phyloP scores from a whole-genome alignment of 2,329 filamentous ascomycete genomes.

The Xylariaceae sp. region DNA sequence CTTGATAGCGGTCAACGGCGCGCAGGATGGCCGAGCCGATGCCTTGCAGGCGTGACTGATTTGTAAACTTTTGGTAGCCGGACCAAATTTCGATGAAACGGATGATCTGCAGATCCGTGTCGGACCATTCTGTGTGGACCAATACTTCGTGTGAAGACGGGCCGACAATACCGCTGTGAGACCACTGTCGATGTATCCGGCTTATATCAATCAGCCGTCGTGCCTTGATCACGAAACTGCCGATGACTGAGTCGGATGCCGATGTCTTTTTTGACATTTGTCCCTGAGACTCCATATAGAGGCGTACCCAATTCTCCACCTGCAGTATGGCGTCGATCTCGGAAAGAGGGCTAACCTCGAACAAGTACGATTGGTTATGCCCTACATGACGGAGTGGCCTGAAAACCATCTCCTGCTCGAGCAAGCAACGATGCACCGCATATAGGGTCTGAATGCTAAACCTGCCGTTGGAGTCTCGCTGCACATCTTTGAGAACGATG shows the following conservation, averaged over 20 bases:
- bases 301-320: constrained; percentile 49
- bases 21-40: constrained; percentile 61
- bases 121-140: constrained; percentile 38
- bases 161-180: constrained; percentile 46
- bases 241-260: neutral
- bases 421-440: constrained; percentile 63
- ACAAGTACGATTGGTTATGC: constrained; percentile 50
- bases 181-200: constrained; percentile 45
- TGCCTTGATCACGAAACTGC: constrained; percentile 45
- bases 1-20: constrained; percentile 54
- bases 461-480: constrained; percentile 31
- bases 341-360: constrained; percentile 54
- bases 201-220: constrained; percentile 46
- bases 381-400: constrained; percentile 45
- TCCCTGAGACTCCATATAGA: constrained; percentile 41
- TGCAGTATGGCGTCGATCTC: constrained; percentile 49
- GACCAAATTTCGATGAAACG: constrained; percentile 67
- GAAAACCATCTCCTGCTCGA: constrained; percentile 57
- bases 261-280: neutral
- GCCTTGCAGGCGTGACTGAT: constrained; percentile 50
- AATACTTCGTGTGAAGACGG: constrained; percentile 27
- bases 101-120: constrained; percentile 52
- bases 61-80: constrained; percentile 49
- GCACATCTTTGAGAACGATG: constrained; percentile 35
- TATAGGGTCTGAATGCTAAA: constrained; percentile 53